A percentile compares a stretch with the other conserved stretches of the same genome.
Conservation (phyloP, 2,329 filamentous ascomycete genomes). For the Phyllosticta citrichinensis region DNA sequence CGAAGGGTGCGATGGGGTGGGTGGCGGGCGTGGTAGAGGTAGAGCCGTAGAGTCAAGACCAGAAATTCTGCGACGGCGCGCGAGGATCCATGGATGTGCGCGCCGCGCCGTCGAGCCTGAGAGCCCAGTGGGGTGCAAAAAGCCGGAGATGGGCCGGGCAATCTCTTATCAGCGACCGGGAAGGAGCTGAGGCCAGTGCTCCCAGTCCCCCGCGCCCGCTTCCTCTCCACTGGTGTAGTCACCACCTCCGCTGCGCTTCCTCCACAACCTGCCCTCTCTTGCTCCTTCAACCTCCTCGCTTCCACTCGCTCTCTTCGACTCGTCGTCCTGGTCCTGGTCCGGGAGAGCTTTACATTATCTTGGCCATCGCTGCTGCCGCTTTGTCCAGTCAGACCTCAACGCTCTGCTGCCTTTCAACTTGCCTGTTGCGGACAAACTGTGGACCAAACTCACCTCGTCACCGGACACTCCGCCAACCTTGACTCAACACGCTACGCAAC, state of each 20-base stretch:
- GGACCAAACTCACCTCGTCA: not conserved
- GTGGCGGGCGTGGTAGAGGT: not conserved
- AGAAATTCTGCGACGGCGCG: not conserved
- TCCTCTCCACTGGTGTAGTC: not conserved
- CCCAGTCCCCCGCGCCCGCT: not conserved
- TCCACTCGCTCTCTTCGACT: not conserved
- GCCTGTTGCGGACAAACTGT: not conserved
- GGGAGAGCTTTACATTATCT: not conserved
- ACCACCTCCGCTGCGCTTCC: not conserved
- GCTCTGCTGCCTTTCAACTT: not conserved
- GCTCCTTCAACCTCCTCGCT: not conserved
- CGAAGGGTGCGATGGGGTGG: not conserved
- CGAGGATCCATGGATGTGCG: not conserved
- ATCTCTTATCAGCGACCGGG: slow-evolving; percentile 6
- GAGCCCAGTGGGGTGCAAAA: not conserved
- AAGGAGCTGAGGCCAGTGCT: slow-evolving; percentile 1
- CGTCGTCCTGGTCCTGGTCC: not conserved
- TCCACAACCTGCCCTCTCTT: not conserved
- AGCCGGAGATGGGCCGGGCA: not conserved
- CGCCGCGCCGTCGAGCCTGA: no score
- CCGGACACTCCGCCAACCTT: no score
- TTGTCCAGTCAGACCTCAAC: not conserved
- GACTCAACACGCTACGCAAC: not conserved
- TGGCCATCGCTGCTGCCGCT: not conserved
- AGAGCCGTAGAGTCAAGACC: not conserved